These are phyloP conservation scores for Exserohilum rostratum DNA, from an alignment of 2,329 filamentous ascomycete genomes.

Conservation along the genomic window DNA sequence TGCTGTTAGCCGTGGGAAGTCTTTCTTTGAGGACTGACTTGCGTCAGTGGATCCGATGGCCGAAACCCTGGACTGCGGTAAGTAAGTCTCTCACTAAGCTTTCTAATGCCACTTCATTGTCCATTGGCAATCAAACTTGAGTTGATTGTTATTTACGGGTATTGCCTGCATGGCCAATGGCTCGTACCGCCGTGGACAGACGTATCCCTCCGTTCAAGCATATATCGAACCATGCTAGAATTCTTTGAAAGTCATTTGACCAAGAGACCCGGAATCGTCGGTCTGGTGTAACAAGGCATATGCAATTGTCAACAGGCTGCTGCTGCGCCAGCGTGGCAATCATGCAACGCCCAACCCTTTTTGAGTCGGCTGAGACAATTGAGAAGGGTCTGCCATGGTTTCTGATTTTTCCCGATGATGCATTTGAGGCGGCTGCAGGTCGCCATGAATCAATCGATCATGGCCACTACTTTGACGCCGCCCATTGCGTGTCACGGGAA, in stretches of 20 bases:
- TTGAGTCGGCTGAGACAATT: conserved; percentile 42
- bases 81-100: not conserved
- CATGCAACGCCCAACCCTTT: conserved; percentile 21
- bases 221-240: conserved; percentile 36
- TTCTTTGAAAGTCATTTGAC: conserved; percentile 27
- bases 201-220: conserved; percentile 23
- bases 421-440: conserved; percentile 43
- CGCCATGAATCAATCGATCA: conserved; percentile 38
- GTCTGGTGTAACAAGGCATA: conserved; percentile 37
- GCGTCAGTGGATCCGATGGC: conserved; percentile 22
- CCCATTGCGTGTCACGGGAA: conserved; percentile 38
- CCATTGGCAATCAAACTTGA: not conserved
- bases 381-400: conserved; percentile 27
- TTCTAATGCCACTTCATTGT: not conserved
- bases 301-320: conserved; percentile 25
- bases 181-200: conserved; percentile 38
- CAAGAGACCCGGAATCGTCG: conserved; percentile 32
- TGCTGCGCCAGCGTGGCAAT: conserved; percentile 23
- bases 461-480: conserved; percentile 37
- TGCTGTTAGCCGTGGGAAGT: conserved; percentile 11
- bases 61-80: conserved; percentile 11
- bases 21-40: conserved; percentile 14
- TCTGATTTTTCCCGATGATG: conserved; percentile 36
- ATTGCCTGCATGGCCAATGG: conserved; percentile 26
- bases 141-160: not conserved